Evolutionary conservation across 148 eudicot genomes (phyloP).

Genomic region (Polygonum maritimum): DNA sequence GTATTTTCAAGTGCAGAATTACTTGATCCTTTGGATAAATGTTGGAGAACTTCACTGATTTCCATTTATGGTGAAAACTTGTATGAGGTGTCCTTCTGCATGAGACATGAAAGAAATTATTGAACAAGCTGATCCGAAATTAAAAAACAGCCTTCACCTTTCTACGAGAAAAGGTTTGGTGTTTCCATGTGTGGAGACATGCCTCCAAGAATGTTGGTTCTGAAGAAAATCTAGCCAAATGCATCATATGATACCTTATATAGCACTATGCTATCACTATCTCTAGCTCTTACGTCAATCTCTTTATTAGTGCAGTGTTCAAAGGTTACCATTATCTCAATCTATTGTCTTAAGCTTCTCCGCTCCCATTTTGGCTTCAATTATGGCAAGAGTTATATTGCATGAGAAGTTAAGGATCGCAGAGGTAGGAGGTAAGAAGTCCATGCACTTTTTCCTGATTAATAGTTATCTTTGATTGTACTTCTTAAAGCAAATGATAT

Average conservation of each 20-base stretch:
- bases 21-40: neutral
- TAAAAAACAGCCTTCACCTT: neutral
- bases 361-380: constrained; percentile 48
- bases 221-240: neutral
- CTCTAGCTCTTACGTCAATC: neutral
- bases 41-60: neutral
- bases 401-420: constrained; percentile 40
- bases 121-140: neutral
- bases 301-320: constrained; percentile 31
- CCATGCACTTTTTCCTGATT: neutral
- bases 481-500: neutral
- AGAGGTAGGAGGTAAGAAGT: constrained; percentile 42
- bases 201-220: neutral
- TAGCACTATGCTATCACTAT: neutral
- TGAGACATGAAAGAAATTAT: neutral
- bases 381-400: constrained; percentile 37
- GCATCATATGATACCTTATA: neutral
- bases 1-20: neutral
- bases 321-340: constrained; percentile 39
- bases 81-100: neutral
- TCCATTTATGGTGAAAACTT: neutral
- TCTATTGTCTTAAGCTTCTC: constrained; percentile 45
- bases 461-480: neutral
- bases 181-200: neutral
- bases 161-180: neutral